Evolutionary conservation across 1,284 basidiomycete species (phyloP).

Genomic region (Malassezia japonica): DNA sequence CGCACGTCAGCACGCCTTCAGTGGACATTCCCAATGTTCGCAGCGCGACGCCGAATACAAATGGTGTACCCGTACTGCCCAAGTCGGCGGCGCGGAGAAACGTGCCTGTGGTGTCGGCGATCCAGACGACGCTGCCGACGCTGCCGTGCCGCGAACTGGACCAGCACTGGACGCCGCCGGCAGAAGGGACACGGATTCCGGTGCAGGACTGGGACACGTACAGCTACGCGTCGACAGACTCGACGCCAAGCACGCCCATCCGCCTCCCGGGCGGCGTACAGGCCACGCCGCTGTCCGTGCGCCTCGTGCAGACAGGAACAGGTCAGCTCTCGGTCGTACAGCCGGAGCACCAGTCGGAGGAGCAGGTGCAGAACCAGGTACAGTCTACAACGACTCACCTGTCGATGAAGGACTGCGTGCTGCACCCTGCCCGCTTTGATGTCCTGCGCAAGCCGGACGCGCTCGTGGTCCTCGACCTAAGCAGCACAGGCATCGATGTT

Average conservation of each 20-base stretch:
- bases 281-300: neutral
- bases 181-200: no score
- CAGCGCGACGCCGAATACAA: neutral
- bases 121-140: neutral
- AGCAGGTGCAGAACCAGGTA: neutral
- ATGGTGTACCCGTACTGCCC: neutral
- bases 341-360: neutral
- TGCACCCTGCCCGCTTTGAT: neutral
- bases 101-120: neutral
- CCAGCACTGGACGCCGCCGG: conserved; percentile 1
- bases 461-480: conserved; percentile 42
- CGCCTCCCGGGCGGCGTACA: neutral
- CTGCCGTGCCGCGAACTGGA: neutral
- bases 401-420: conserved; percentile 3
- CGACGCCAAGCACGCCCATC: conserved; percentile 4
- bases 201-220: conserved; percentile 7
- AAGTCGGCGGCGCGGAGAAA: neutral
- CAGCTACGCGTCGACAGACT: conserved; percentile 3
- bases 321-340: conserved; percentile 4
- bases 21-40: neutral
- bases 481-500: conserved; percentile 66
- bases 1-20: neutral
- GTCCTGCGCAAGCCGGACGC: conserved; percentile 9
- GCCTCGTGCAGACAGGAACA: neutral
- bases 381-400: conserved; percentile 7